Conservation (phyloP, 148 eudicot genomes). For the Mesembryanthemum crystallinum region DNA sequence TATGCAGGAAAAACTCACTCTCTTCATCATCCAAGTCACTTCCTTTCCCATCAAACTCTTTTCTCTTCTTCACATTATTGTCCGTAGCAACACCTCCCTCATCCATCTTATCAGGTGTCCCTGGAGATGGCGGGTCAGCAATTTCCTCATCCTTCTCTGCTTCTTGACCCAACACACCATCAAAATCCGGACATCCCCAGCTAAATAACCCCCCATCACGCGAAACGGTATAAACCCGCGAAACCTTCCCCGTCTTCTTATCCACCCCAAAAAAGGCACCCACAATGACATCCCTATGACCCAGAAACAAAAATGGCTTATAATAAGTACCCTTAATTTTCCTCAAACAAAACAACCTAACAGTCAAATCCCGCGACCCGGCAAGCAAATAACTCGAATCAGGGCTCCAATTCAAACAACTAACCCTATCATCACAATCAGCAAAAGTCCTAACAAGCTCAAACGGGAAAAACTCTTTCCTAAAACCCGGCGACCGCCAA, state of each 20-base stretch:
- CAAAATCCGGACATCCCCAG: slow-evolving; percentile 50
- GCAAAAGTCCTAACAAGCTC: slow-evolving; percentile 73
- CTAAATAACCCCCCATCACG: slow-evolving; percentile 84
- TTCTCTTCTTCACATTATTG: slow-evolving; percentile 53
- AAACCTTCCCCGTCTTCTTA: slow-evolving; percentile 44
- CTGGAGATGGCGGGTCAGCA: slow-evolving; percentile 72
- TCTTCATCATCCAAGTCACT: slow-evolving; percentile 33
- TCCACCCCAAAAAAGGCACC: slow-evolving; percentile 80
- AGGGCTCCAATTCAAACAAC: slow-evolving; percentile 71
- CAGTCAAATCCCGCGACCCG: slow-evolving; percentile 87
- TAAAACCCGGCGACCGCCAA: slow-evolving; percentile 89
- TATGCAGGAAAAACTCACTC: slow-evolving; percentile 46
- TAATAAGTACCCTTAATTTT: slow-evolving; percentile 25
- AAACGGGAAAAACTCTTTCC: slow-evolving; percentile 78
- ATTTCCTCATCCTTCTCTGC: slow-evolving; percentile 29
- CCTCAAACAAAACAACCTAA: slow-evolving; percentile 64
- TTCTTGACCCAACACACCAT: slow-evolving; percentile 29
- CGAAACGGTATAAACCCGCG: slow-evolving; percentile 61
- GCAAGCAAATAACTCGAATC: slow-evolving; percentile 55
- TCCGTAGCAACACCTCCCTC: slow-evolving; percentile 25
- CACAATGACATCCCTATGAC: slow-evolving; percentile 72
- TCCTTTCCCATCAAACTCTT: slow-evolving; percentile 44
- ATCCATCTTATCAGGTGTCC: slow-evolving; percentile 66
- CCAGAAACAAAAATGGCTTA: slow-evolving; percentile 77
- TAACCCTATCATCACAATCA: slow-evolving; percentile 75